Evolutionary conservation across 1,139 yeast species (phyloP).

Genomic region (Saccharomyces uvarum): DNA sequence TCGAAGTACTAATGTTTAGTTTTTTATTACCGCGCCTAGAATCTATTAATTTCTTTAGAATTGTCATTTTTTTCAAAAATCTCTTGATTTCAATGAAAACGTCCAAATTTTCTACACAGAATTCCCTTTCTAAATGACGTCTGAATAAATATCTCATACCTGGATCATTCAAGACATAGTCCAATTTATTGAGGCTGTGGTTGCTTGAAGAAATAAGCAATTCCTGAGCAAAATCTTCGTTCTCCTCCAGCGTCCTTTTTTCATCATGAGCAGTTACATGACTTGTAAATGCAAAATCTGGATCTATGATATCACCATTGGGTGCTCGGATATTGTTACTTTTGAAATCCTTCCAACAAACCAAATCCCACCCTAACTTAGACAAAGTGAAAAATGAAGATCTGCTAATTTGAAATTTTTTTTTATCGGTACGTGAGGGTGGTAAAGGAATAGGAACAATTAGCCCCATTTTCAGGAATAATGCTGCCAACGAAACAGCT

Average conservation of each 20-base stretch:
- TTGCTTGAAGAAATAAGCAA: background rate
- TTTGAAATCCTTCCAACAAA: slow-evolving; percentile 33
- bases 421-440: slow-evolving; percentile 29
- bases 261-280: slow-evolving; percentile 8
- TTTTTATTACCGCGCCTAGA: slow-evolving; percentile 18
- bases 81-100: slow-evolving; percentile 55
- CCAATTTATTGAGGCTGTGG: slow-evolving; percentile 27
- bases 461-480: slow-evolving; percentile 46
- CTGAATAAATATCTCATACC: slow-evolving; percentile 67
- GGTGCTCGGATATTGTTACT: slow-evolving; percentile 6
- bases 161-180: slow-evolving; percentile 59
- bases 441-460: slow-evolving; percentile 38
- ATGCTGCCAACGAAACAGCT: slow-evolving; percentile 53
- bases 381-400: slow-evolving; percentile 36
- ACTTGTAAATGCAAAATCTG: slow-evolving; percentile 5
- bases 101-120: slow-evolving; percentile 69
- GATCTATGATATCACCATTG: slow-evolving; percentile 3
- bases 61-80: slow-evolving; percentile 35
- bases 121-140: slow-evolving; percentile 52
- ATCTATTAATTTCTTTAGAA: slow-evolving; percentile 32
- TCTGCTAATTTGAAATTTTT: slow-evolving; percentile 31
- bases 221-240: background rate
- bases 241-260: slow-evolving; percentile 3
- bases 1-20: slow-evolving; percentile 10
- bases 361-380: slow-evolving; percentile 34